phyloP scores from a whole-genome alignment of 257 asterid genomes.

The Avicennia marina region DNA sequence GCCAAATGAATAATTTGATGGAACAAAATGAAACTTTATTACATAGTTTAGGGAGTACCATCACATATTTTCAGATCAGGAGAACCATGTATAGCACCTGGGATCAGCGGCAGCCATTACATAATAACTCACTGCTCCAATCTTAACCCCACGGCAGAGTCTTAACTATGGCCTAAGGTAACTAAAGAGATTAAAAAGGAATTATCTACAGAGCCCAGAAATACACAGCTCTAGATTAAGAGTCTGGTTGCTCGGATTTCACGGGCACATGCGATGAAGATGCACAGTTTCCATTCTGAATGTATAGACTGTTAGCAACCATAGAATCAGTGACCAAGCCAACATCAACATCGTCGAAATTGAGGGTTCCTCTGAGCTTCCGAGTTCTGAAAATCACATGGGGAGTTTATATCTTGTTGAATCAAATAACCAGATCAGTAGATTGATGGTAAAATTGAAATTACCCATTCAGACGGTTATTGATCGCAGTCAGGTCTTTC shows the following conservation, averaged over 20 bases:
- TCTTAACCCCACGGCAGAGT: conserved; percentile 34
- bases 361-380: conserved; percentile 66
- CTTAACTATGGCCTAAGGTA: conserved; percentile 31
- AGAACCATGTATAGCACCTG: conserved; percentile 5
- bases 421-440: not conserved
- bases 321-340: conserved; percentile 88
- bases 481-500: conserved; percentile 83
- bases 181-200: conserved; percentile 5
- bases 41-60: not conserved
- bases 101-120: conserved; percentile 67
- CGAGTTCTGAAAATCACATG: conserved; percentile 47
- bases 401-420: not conserved
- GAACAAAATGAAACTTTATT: conserved; percentile 19
- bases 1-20: not conserved
- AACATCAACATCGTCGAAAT: conserved; percentile 74
- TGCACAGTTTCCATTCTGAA: conserved; percentile 50
- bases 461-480: conserved; percentile 85
- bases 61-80: not conserved
- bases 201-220: conserved; percentile 35
- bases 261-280: conserved; percentile 32
- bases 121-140: conserved; percentile 52
- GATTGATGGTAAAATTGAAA: conserved; percentile 3
- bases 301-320: conserved; percentile 68
- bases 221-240: conserved; percentile 22
- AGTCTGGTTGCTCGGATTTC: conserved; percentile 75